Evolutionary conservation across 192 early-diverging fungal genomes (phyloP), one percentile per base, ranked within the genome.

Genomic region (Coemansia sp.): DNA sequence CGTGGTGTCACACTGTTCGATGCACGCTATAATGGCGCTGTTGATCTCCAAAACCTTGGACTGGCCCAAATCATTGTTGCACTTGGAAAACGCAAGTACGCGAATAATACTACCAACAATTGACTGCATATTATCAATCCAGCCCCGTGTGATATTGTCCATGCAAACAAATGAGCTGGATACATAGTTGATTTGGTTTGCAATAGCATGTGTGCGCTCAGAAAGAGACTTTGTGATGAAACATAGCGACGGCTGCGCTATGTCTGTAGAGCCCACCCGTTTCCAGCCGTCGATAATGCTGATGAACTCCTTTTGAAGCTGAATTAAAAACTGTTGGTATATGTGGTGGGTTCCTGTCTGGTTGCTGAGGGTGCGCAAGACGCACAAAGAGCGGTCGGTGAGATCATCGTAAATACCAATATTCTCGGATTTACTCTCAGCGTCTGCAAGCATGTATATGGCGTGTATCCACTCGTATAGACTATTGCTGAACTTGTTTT

Each of bases 301-400:
- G 4, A 68, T 64, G 12, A 71, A 13, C 35, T 73, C 79, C 18
- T 34, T 49, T 4, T 71, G 74, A 52, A 82, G 61, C 65, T 77
- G 74, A 13, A 82, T 35, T 16, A 82, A 28, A 21, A 61, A 71
- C 45, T 73, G 53, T 57, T 75, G 79, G 42, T 58, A 75, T 7
- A 4, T 13, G n/a, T 64, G 59, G 0, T 48, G 29, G 7, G 65
- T 9, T 6, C 45, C 31, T 20, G 55, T 28, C 43, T 74, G 62
- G 39, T 23, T 68, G 40, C 77, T 57, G n/a, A 82, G 58, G 1
- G 45, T 43, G 3, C 61, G 63, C 26, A 77, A 62, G 2, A 56
- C 26, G n/a, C 35, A 58, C 21, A 77, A 53, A 12, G 79, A 61
- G 4, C 58, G 34, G 43, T 68, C 66, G 18, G 37, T 46, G 26